Percentiles rank a stretch among this genome's conserved stretches.
Evolutionary conservation across 2,329 filamentous ascomycete species (phyloP).

Genomic region (Shiraia bambusicola): DNA sequence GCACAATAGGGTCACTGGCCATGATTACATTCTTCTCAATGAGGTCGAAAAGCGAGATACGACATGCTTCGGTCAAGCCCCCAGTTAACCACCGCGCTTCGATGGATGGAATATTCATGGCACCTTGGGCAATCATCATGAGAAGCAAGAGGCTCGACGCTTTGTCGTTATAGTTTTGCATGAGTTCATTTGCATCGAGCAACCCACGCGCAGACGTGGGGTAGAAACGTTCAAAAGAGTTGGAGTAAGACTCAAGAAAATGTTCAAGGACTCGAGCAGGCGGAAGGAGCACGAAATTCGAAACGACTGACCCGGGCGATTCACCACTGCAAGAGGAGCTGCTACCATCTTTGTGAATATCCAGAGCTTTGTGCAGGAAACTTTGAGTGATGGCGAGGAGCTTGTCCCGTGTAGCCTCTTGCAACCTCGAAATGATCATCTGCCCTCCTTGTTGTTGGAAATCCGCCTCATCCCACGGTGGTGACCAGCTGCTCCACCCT

Average conservation of each 20-base stretch:
- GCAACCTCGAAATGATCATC: constrained; percentile 51
- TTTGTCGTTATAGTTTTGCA: constrained; percentile 62
- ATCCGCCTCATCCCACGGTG: constrained; percentile 53
- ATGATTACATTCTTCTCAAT: constrained; percentile 72
- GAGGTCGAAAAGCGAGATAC: constrained; percentile 70
- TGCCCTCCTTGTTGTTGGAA: constrained; percentile 50
- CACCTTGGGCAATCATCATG: constrained; percentile 72
- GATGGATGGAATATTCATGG: constrained; percentile 63
- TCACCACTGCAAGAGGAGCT: constrained; percentile 46
- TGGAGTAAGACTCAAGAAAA: constrained; percentile 66
- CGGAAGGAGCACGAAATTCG: constrained; percentile 66
- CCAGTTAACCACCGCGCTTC: constrained; percentile 67
- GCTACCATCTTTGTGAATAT: constrained; percentile 61
- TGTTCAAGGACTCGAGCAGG: constrained; percentile 67
- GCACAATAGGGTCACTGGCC: constrained; percentile 63
- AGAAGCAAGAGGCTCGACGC: constrained; percentile 66
- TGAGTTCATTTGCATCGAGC: constrained; percentile 67
- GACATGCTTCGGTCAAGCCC: constrained; percentile 69
- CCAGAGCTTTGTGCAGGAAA: constrained; percentile 69
- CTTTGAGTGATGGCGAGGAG: constrained; percentile 71
- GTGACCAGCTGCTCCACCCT: constrained; percentile 54
- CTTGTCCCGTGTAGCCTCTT: constrained; percentile 63
- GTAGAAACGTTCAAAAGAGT: constrained; percentile 67
- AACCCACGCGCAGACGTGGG: constrained; percentile 61
- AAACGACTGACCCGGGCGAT: constrained; percentile 51